Base-by-base conservation (phyloP, 306 rosid genomes). In the Prunus dulcis region DNA sequence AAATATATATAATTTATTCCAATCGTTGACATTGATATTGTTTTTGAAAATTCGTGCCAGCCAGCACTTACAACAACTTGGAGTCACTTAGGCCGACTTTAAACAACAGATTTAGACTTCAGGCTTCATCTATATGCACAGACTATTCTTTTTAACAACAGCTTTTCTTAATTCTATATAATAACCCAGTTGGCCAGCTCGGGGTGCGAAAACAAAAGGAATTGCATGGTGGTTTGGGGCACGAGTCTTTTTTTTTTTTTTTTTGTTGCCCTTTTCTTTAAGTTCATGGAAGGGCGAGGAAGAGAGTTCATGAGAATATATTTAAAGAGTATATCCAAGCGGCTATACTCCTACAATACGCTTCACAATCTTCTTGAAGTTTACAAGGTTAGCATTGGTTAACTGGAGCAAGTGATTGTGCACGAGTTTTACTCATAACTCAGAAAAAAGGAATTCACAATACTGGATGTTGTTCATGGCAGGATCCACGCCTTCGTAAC, bases 401-500 rank as follows among this genome's bases (percentile, higher is more conserved):
- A 19, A 20, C 43, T 58, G 41, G 32, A 38, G 76, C 28, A 17
- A 71, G 22, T 58, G 43, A n/a, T 66, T 49, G 23, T 64, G 76
- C 19, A 22, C 5, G 30, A n/a, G 64, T 46, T 12, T 52, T 28
- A 51, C 43, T 49, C 22, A 4, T 64, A 10, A n/a, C 43, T 46
- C 6, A n/a, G 23, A 4, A 49, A 23, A 30, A 15, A 69, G 6
- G 4, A 46, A 25, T 11, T 55, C 53, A 17, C 52, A 8, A 49
- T 34, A 18, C 14, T 60, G 41, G 27, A 14, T 75, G 45, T 67
- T 62, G 52, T 64, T 78, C 14, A 46, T 60, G 51, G 25, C 88
- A 95, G 97, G 88, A 92, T 81, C 91, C 91, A 9, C 90, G 97
- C 43, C 98, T 97, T 71, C 97, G 89, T 76, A 90, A 90, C 78